Evolutionary conservation across 2,329 filamentous ascomycete genomes (phyloP).

Genomic region (Hirsutella thompsonii): DNA sequence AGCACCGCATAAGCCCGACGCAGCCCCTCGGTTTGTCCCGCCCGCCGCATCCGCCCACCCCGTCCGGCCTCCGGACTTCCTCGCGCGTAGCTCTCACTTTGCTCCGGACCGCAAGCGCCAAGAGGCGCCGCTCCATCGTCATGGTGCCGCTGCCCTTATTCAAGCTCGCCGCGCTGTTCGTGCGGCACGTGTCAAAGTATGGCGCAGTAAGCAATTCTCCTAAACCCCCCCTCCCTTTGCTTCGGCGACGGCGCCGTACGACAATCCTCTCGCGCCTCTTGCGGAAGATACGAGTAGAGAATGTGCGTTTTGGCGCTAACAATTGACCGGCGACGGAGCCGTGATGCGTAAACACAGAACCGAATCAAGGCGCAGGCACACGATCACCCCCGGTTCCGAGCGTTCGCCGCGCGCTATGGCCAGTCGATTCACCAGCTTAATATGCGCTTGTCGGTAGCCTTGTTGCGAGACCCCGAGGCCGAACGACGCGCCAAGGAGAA

Average conservation of each 20-base stretch:
- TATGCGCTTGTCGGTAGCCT: slow-evolving; percentile 49
- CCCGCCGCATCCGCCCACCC: too few species aligned
- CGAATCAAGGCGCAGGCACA: slow-evolving; percentile 54
- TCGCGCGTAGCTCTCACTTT: too few species aligned
- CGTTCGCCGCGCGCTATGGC: slow-evolving; percentile 47
- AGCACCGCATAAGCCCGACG: too few species aligned
- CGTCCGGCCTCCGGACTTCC: too few species aligned
- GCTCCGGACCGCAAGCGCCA: background rate
- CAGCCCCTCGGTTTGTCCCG: too few species aligned
- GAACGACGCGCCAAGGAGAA: slow-evolving; percentile 47
- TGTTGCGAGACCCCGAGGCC: slow-evolving; percentile 43
- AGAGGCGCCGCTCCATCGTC: slow-evolving; percentile 4
- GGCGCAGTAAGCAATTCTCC: slow-evolving; percentile 41
- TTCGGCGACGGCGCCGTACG: slow-evolving; percentile 7
- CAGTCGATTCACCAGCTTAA: slow-evolving; percentile 54
- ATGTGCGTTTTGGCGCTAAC: too few species aligned
- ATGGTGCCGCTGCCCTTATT: slow-evolving; percentile 58
- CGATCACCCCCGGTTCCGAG: slow-evolving; percentile 48
- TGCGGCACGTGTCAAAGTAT: slow-evolving; percentile 56
- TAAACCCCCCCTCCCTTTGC: background rate
- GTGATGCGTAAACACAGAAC: too few species aligned
- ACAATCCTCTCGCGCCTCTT: too few species aligned
- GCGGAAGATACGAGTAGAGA: too few species aligned
- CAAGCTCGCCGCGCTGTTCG: slow-evolving; percentile 51
- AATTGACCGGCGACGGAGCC: too few species aligned